Conservation (phyloP, 257 asterid genomes). For the Eucommia ulmoides region DNA sequence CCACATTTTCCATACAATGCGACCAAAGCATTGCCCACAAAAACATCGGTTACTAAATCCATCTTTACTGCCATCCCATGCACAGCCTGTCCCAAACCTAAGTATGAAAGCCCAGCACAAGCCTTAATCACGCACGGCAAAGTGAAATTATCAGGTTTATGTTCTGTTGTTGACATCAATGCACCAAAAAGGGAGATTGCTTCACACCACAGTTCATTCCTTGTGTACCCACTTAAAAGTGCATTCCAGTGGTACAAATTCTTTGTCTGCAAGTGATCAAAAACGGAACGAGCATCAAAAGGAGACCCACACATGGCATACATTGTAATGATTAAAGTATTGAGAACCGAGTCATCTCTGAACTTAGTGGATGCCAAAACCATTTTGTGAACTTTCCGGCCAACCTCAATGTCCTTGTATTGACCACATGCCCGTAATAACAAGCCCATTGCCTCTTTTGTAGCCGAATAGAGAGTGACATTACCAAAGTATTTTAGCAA, state of each 20-base stretch:
- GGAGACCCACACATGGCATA: constrained; percentile 19
- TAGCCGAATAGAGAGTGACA: constrained; percentile 6
- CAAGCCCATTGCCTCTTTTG: constrained; percentile 11
- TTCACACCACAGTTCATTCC: constrained; percentile 13
- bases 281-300: constrained; percentile 5
- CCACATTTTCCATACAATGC: constrained; percentile 18
- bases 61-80: constrained; percentile 19
- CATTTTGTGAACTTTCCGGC: constrained; percentile 13
- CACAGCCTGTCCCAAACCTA: constrained; percentile 11
- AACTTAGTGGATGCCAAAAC: constrained; percentile 6
- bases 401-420: constrained; percentile 10
- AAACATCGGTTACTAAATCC: constrained; percentile 15
- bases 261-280: constrained; percentile 9
- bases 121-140: constrained; percentile 29
- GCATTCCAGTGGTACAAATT: constrained; percentile 27
- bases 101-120: constrained; percentile 18
- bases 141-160: constrained; percentile 20
- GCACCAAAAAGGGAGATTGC: constrained; percentile 10
- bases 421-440: constrained; percentile 17
- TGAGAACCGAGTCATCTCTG: constrained; percentile 9
- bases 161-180: constrained; percentile 4
- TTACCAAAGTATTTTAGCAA: constrained; percentile 5
- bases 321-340: constrained; percentile 18
- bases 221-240: constrained; percentile 20
- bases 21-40: constrained; percentile 16